phyloP scores from a whole-genome alignment of 192 early-diverging fungal species.

The Coemansia sp. region DNA sequence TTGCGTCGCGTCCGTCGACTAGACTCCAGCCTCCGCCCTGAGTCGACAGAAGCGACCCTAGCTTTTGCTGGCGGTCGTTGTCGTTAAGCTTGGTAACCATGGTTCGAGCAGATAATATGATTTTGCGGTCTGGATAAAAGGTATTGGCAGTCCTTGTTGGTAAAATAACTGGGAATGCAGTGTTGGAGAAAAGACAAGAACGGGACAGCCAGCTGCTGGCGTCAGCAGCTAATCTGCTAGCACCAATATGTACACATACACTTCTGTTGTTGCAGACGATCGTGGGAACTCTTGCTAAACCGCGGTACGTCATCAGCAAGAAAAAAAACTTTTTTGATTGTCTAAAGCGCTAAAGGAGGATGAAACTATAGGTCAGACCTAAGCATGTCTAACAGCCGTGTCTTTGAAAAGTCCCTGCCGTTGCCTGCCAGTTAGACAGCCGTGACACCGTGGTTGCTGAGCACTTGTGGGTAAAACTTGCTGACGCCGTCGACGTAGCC shows the following conservation, averaged over 20 bases:
- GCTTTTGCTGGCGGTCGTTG: slow-evolving; percentile 27
- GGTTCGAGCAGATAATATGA: not conserved
- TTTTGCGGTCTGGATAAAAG: not conserved
- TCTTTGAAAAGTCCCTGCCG: not conserved
- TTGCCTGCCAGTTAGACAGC: not conserved
- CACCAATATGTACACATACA: not conserved
- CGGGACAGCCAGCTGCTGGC: not conserved
- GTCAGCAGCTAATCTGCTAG: not conserved
- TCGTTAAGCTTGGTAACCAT: slow-evolving; percentile 31
- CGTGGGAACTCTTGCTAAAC: not conserved
- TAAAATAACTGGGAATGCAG: not conserved
- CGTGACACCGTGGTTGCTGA: slow-evolving; percentile 31
- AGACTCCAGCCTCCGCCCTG: slow-evolving; percentile 59
- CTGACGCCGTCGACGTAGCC: slow-evolving; percentile 54
- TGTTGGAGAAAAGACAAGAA: not conserved
- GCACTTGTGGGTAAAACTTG: slow-evolving; percentile 38
- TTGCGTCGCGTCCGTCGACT: slow-evolving; percentile 67
- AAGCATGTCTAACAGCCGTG: no score
- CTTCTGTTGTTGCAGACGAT: not conserved
- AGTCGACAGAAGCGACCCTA: slow-evolving; percentile 28
- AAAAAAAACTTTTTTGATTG: not conserved
- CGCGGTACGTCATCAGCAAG: not conserved
- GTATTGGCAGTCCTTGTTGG: not conserved
- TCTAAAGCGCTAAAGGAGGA: not conserved
- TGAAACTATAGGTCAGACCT: no score